Percentiles rank a stretch among this genome's conserved stretches.
Evolutionary conservation across 129 eudicot species (phyloP).

Genomic region (Pseudognaphalium luteoalbum): DNA sequence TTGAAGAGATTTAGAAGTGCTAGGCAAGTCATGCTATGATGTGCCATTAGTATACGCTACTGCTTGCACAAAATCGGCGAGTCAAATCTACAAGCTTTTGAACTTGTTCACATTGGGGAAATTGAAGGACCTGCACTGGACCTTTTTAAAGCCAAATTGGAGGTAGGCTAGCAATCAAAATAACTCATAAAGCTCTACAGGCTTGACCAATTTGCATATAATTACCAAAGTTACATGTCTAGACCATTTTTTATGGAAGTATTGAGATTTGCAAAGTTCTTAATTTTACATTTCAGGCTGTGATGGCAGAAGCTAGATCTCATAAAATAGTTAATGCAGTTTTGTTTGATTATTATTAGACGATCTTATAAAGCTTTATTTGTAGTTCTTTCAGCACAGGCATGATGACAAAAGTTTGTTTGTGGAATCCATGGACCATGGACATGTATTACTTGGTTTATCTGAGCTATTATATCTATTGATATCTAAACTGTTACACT

Average conservation of each 20-base stretch:
- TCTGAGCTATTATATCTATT: slow-evolving; percentile 6
- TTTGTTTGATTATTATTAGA: not conserved
- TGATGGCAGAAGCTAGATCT: slow-evolving; percentile 95
- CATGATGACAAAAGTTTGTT: not conserved
- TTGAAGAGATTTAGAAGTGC: slow-evolving; percentile 95
- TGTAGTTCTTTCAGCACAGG: not conserved
- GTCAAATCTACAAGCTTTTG: slow-evolving; percentile 87
- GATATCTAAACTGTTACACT: slow-evolving; percentile 53
- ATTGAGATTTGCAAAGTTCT: slow-evolving; percentile 9
- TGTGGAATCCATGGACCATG: not conserved
- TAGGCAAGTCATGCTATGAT: slow-evolving; percentile 45
- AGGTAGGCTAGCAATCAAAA: slow-evolving; percentile 44
- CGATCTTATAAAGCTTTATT: not conserved
- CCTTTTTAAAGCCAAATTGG: slow-evolving; percentile 85
- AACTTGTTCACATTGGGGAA: slow-evolving; percentile 82
- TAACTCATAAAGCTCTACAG: not conserved
- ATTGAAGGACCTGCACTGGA: slow-evolving; percentile 99
- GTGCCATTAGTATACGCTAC: slow-evolving; percentile 50
- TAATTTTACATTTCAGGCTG: slow-evolving; percentile 62
- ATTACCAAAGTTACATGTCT: not conserved
- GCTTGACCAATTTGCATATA: not conserved
- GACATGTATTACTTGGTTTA: not conserved
- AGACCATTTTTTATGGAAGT: not conserved
- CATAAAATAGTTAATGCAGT: not conserved
- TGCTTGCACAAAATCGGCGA: slow-evolving; percentile 93